Evolutionary conservation across 2,329 filamentous ascomycete genomes (phyloP).

Genomic region (Scedosporium apiospermum): DNA sequence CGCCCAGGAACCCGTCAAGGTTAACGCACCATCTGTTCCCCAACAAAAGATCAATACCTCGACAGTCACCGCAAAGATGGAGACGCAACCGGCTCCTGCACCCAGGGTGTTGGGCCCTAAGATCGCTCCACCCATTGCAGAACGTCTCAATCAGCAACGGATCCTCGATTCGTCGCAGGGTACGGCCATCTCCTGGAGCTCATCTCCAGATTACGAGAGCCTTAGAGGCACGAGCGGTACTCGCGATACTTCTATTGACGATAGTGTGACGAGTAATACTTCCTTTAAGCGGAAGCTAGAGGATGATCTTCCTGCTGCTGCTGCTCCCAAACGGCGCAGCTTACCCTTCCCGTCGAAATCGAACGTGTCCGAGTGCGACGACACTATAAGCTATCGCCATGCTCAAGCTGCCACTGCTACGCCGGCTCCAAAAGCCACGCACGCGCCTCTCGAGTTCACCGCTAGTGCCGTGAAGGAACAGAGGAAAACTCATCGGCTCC

Average conservation of each 20-base stretch:
- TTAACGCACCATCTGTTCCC: slow-evolving; percentile 18
- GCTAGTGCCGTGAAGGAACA: slow-evolving; percentile 68
- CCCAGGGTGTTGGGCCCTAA: not conserved
- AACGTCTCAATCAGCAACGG: not conserved
- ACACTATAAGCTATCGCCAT: slow-evolving; percentile 22
- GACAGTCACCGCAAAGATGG: not conserved
- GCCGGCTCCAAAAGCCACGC: slow-evolving; percentile 21
- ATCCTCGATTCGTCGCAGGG: slow-evolving; percentile 13
- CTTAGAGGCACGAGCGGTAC: slow-evolving; percentile 20
- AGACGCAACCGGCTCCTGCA: not conserved
- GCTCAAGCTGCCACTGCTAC: slow-evolving; percentile 17
- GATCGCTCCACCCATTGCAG: not conserved
- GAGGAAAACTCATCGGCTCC: slow-evolving; percentile 54
- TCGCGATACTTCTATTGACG: not conserved
- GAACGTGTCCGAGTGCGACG: slow-evolving; percentile 17
- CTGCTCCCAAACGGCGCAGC: slow-evolving; percentile 48
- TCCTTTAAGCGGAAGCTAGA: slow-evolving; percentile 34
- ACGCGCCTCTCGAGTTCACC: slow-evolving; percentile 58
- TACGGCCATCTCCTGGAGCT: slow-evolving; percentile 60
- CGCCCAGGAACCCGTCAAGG: slow-evolving; percentile 5
- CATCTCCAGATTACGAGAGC: slow-evolving; percentile 46
- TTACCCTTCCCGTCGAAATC: slow-evolving; percentile 36
- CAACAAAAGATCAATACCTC: slow-evolving; percentile 11
- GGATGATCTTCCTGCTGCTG: slow-evolving; percentile 19
- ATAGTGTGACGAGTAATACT: slow-evolving; percentile 13